Evolutionary conservation across 306 rosid species (phyloP).

Genomic region (Fagus crenata): DNA sequence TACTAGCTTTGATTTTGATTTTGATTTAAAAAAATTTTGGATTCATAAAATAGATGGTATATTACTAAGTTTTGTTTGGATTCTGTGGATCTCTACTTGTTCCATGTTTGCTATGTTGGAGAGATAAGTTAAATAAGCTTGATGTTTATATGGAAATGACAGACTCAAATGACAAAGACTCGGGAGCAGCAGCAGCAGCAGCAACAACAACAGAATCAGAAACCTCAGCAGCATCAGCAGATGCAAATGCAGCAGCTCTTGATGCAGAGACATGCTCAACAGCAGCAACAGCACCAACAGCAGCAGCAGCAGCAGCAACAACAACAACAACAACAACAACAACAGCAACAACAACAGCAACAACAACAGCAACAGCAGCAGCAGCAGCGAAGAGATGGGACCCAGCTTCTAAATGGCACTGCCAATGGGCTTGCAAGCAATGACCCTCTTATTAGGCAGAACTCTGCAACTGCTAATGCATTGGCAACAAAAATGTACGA

Average conservation of each 20-base stretch:
- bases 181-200: constrained; percentile 34
- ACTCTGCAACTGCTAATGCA: constrained; percentile 42
- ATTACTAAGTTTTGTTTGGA: constrained; percentile 13
- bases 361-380: constrained; percentile 21
- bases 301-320: constrained; percentile 1
- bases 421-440: constrained; percentile 37
- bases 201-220: constrained; percentile 38
- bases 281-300: constrained; percentile 26
- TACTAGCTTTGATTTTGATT: neutral
- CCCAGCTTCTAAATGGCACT: constrained; percentile 40
- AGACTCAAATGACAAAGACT: constrained; percentile 56
- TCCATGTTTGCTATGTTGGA: constrained; percentile 18
- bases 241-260: constrained; percentile 48
- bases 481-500: constrained; percentile 45
- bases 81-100: constrained; percentile 7
- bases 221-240: constrained; percentile 45
- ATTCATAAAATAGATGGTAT: constrained; percentile 18
- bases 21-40: neutral
- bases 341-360: neutral
- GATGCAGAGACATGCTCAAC: constrained; percentile 48
- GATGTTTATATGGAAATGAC: constrained; percentile 29
- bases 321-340: constrained; percentile 33
- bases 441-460: constrained; percentile 51
- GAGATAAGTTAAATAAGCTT: constrained; percentile 9
- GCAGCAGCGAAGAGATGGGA: constrained; percentile 45